These are phyloP conservation scores for Leptomonas pyrrhocoris DNA, from an alignment of 208 protist species.

Conservation along the genomic window DNA sequence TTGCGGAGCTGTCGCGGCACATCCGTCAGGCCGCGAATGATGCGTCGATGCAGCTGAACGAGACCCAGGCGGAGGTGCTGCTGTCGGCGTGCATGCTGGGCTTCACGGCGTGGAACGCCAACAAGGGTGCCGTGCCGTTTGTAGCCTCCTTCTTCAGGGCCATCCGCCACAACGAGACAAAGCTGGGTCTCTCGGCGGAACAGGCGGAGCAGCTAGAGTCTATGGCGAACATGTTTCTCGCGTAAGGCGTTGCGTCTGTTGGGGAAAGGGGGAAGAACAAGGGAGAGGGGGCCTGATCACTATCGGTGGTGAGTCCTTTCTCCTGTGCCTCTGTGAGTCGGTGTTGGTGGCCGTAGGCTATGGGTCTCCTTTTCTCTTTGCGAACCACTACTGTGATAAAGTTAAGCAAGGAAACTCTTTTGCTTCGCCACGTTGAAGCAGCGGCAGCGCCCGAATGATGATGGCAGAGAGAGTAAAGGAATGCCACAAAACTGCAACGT, in stretches of 20 bases:
- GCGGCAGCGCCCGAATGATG: too few species aligned
- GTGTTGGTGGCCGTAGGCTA: too few species aligned
- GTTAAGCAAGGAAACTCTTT: too few species aligned
- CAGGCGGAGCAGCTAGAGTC: constrained; percentile 63
- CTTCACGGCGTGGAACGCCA: constrained; percentile 81
- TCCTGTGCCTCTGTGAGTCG: too few species aligned
- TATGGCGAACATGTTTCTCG: constrained; percentile 68
- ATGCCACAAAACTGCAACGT: too few species aligned
- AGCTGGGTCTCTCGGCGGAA: constrained; percentile 56
- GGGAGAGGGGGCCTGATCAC: too few species aligned
- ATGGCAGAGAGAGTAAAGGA: too few species aligned
- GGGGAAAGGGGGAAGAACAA: not conserved
- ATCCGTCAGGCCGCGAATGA: constrained; percentile 51
- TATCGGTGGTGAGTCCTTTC: too few species aligned
- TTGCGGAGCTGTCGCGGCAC: constrained; percentile 60
- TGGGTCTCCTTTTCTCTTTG: too few species aligned
- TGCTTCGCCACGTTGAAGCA: too few species aligned
- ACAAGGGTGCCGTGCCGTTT: constrained; percentile 55
- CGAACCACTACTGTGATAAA: too few species aligned
- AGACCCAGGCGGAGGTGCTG: constrained; percentile 65
- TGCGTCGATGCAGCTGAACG: constrained; percentile 40
- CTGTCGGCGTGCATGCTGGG: constrained; percentile 77
- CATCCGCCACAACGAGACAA: constrained; percentile 53
- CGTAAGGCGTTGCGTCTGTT: not conserved
- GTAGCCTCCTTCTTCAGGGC: constrained; percentile 72